phyloP scores from a whole-genome alignment of 768 basidiomycete species.

The Russula sp. region DNA sequence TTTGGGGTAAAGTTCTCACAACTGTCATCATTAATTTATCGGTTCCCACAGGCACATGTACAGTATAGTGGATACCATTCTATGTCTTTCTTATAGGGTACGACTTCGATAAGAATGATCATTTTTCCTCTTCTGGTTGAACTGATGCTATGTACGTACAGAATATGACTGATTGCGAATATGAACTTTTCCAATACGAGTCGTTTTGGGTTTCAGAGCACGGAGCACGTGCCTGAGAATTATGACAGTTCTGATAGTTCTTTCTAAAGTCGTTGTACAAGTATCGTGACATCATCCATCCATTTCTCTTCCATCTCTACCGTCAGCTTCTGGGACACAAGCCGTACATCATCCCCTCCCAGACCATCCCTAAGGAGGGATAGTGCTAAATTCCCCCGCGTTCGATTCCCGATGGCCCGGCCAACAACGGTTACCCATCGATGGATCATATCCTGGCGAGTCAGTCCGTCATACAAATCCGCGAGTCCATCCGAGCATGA shows the following conservation, averaged over 20 bases:
- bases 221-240: neutral
- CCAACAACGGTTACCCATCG: constrained; percentile 41
- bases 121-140: constrained; percentile 12
- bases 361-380: constrained; percentile 43
- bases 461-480: constrained; percentile 41
- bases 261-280: constrained; percentile 41
- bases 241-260: no score
- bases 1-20: constrained; percentile 27
- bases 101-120: constrained; percentile 21
- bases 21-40: constrained; percentile 26
- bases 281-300: constrained; percentile 50
- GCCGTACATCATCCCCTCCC: constrained; percentile 42
- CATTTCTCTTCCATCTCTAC: constrained; percentile 51
- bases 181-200: constrained; percentile 8
- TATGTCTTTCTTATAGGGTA: constrained; percentile 26
- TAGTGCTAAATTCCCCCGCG: constrained; percentile 40
- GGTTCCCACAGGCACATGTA: constrained; percentile 26
- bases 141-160: constrained; percentile 19
- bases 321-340: constrained; percentile 46
- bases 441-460: constrained; percentile 36
- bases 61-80: constrained; percentile 27
- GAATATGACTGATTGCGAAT: constrained; percentile 14
- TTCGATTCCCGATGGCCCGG: constrained; percentile 31
- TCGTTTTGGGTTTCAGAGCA: neutral
- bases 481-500: constrained; percentile 49